phyloP scores from a whole-genome alignment of 352 stramenopile genomes.

The Globisporangium mamillatum region DNA sequence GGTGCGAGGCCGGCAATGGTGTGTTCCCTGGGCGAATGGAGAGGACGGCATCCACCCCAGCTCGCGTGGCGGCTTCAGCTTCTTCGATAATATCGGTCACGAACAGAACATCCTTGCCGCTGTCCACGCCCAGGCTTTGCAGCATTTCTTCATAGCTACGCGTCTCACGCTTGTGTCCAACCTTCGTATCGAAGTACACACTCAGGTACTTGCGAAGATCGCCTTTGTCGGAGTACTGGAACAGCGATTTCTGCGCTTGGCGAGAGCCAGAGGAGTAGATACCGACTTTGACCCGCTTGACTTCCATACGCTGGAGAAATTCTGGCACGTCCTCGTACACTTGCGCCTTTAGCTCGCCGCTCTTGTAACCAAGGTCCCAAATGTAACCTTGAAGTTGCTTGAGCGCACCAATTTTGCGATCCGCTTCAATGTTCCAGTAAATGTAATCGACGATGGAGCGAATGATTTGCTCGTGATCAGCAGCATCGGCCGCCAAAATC shows the following conservation, averaged over 20 bases:
- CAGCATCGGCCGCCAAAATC: conserved; percentile 19
- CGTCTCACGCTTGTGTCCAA: conserved; percentile 76
- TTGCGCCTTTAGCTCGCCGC: conserved; percentile 81
- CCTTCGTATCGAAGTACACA: conserved; percentile 86
- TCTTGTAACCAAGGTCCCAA: conserved; percentile 86
- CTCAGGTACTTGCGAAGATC: conserved; percentile 72
- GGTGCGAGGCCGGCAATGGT: conserved; percentile 51
- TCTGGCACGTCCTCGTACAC: conserved; percentile 91
- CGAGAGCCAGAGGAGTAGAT: conserved; percentile 95
- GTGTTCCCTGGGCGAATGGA: conserved; percentile 87
- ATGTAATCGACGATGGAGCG: conserved; percentile 49
- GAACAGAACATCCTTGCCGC: conserved; percentile 80
- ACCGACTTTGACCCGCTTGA: conserved; percentile 70
- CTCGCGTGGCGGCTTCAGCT: conserved; percentile 66
- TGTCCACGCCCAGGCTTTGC: conserved; percentile 76
- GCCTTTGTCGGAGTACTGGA: conserved; percentile 81
- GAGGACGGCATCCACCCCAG: conserved; percentile 67
- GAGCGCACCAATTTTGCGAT: conserved; percentile 85
- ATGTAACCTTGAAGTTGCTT: conserved; percentile 92
- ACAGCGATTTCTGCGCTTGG: conserved; percentile 83
- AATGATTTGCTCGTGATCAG: conserved; percentile 28
- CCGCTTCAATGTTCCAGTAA: conserved; percentile 64
- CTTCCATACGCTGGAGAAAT: conserved; percentile 80
- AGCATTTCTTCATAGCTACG: conserved; percentile 82
- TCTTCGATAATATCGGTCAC: conserved; percentile 88